Evolutionary conservation across 2,329 filamentous ascomycete genomes (phyloP).

Genomic region (Cytospora leucostoma): DNA sequence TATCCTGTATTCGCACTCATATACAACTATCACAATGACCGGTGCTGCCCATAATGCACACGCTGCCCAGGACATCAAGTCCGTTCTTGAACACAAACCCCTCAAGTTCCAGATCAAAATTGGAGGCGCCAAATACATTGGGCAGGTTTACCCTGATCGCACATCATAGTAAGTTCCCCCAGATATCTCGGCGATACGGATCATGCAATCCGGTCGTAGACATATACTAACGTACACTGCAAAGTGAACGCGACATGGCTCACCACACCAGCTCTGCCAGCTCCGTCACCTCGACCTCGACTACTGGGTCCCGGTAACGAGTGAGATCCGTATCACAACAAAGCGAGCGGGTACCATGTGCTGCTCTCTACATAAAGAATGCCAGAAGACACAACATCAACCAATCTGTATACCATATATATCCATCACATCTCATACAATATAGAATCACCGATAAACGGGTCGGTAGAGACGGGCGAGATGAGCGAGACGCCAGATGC

Average conservation of each 20-base stretch:
- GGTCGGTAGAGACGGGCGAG: neutral
- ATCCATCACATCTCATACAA: neutral
- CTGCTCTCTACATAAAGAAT: too few species aligned
- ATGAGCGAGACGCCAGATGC: neutral
- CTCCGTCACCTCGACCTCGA: constrained; percentile 26
- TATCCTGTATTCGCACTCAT: neutral
- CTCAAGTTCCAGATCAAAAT: constrained; percentile 51
- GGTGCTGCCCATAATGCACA: constrained; percentile 5
- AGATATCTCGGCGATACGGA: neutral
- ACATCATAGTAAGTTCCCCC: constrained; percentile 42
- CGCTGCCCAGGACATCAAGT: constrained; percentile 27
- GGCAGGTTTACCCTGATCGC: constrained; percentile 46
- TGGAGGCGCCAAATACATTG: constrained; percentile 40
- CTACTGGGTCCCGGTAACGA: constrained; percentile 27
- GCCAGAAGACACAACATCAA: neutral
- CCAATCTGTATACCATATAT: neutral
- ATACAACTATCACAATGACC: constrained; percentile 19
- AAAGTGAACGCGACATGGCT: constrained; percentile 28
- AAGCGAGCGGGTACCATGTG: neutral
- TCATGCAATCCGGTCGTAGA: neutral
- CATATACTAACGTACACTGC: neutral
- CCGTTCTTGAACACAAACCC: constrained; percentile 42
- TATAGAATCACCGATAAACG: neutral
- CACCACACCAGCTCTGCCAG: constrained; percentile 24
- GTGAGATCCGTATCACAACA: neutral